Conservation (phyloP, 2,329 filamentous ascomycete genomes). For the Diaporthe destruens region DNA sequence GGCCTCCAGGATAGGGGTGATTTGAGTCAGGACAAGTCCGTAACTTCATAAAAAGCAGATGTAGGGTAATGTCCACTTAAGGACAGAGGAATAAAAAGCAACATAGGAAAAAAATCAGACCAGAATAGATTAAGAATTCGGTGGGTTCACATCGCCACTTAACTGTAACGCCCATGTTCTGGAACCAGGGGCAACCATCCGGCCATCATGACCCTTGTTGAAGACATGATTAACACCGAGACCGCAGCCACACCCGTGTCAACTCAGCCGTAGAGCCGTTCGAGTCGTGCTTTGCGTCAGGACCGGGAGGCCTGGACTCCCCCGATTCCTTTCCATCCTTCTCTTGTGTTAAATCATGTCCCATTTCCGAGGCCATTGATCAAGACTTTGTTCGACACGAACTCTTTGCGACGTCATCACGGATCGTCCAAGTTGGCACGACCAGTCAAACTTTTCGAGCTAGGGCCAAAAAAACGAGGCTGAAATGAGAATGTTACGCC, state of each 20-base stretch:
- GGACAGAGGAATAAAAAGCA: slow-evolving; percentile 14
- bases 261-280: slow-evolving; percentile 7
- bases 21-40: not conserved
- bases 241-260: slow-evolving; percentile 23
- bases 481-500: slow-evolving; percentile 34
- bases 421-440: slow-evolving; percentile 12
- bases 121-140: slow-evolving; percentile 13
- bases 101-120: not conserved
- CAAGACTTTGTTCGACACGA: not conserved
- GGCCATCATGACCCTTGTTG: not conserved
- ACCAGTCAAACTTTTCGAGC: slow-evolving; percentile 6
- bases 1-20: not conserved
- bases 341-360: not conserved
- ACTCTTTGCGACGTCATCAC: not conserved
- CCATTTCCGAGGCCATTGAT: not conserved
- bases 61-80: not conserved
- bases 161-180: not conserved
- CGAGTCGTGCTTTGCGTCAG: slow-evolving; percentile 8
- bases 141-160: not conserved
- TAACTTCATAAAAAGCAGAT: not conserved
- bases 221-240: slow-evolving; percentile 8
- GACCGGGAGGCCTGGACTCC: slow-evolving; percentile 1
- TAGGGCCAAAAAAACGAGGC: slow-evolving; percentile 34
- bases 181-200: slow-evolving; percentile 5
- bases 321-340: slow-evolving; percentile 4